A percentile compares a stretch with the other conserved stretches of the same genome.
Conservation (phyloP, 192 early-diverging fungal genomes). For the Linnemannia elongata region DNA sequence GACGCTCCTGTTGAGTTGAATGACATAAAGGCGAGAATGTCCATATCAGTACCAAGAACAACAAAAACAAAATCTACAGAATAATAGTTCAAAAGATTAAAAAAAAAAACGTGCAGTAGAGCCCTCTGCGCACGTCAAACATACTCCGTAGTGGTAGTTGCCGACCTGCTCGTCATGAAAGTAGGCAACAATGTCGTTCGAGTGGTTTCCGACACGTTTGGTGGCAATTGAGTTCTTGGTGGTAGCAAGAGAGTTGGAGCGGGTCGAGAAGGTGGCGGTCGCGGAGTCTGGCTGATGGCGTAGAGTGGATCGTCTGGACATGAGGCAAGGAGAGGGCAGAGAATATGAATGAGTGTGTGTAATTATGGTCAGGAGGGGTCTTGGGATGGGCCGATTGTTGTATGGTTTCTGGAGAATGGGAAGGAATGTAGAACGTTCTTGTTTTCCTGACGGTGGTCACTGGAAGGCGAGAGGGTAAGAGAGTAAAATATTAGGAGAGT, state of each 20-base stretch:
- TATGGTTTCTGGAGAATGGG: neutral
- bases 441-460: neutral
- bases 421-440: neutral
- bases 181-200: conserved; percentile 76
- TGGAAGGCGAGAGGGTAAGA: neutral
- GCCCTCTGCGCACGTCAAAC: neutral
- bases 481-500: neutral
- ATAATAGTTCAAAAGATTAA: neutral
- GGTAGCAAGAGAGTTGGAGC: conserved; percentile 41
- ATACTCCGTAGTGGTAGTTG: conserved; percentile 85
- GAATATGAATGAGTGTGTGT: neutral
- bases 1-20: conserved; percentile 62
- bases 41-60: no score
- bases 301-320: conserved; percentile 42
- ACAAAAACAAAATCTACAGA: neutral
- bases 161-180: conserved; percentile 84
- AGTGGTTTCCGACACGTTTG: conserved; percentile 60
- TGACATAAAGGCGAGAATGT: neutral
- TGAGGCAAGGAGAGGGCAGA: neutral
- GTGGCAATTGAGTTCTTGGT: conserved; percentile 35
- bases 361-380: neutral
- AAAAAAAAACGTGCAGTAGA: neutral
- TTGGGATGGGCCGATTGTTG: neutral
- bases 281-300: conserved; percentile 39
- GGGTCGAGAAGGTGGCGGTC: conserved; percentile 46